phyloP scores from a whole-genome alignment of 2,329 filamentous ascomycete species.

The Lachnellula occidentalis region DNA sequence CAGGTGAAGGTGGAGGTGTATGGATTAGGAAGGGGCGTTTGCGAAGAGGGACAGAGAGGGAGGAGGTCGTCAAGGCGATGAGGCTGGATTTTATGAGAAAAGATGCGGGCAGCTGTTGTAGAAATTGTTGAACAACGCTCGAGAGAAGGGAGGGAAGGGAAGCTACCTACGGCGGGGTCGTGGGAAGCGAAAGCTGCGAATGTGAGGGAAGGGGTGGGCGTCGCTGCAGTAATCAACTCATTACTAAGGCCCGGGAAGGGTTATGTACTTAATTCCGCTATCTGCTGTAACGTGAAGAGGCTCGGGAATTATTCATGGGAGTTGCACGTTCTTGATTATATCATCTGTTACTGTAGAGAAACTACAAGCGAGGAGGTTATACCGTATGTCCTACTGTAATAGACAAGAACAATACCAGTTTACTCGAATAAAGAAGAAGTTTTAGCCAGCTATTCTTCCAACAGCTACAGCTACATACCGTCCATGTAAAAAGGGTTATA shows the following conservation, averaged over 20 bases:
- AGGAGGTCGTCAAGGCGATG: constrained; percentile 11
- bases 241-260: too few species aligned
- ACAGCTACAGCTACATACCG: too few species aligned
- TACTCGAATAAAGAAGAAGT: background rate
- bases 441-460: too few species aligned
- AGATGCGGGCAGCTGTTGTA: background rate
- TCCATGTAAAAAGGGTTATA: constrained; percentile 5
- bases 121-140: background rate
- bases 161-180: background rate
- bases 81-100: background rate
- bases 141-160: too few species aligned
- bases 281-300: too few species aligned
- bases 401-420: background rate
- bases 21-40: constrained; percentile 9
- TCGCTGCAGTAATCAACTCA: too few species aligned
- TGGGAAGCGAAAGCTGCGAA: background rate
- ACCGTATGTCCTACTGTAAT: too few species aligned
- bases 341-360: too few species aligned
- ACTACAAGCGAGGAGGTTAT: too few species aligned
- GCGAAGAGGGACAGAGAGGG: constrained; percentile 7
- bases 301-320: too few species aligned
- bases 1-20: background rate
- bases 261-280: too few species aligned
- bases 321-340: too few species aligned
- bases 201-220: background rate